Conservation (phyloP, 192 early-diverging fungal genomes). For the Backusella parvicylindrica region DNA sequence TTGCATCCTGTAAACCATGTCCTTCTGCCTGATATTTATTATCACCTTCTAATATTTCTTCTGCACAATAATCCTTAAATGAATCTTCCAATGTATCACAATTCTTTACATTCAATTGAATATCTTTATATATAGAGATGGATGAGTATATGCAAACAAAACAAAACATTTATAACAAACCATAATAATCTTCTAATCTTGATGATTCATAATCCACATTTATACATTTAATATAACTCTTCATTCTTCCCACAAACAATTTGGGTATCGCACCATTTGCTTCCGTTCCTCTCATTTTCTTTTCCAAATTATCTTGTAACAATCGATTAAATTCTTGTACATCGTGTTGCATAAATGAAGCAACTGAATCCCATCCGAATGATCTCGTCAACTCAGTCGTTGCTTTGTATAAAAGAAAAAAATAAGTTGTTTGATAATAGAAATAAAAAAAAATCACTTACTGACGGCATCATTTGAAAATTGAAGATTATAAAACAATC, state of each 20-base stretch:
- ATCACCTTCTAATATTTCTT: constrained; percentile 92
- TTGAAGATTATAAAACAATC: constrained; percentile 92
- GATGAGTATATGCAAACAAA: too few species aligned
- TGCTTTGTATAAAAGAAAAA: background rate
- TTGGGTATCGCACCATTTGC: constrained; percentile 86
- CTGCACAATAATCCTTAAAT: constrained; percentile 84
- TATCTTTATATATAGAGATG: constrained; percentile 54
- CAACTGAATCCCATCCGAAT: constrained; percentile 96
- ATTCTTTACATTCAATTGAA: constrained; percentile 96
- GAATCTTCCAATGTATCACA: constrained; percentile 81
- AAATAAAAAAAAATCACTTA: background rate
- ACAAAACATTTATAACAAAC: constrained; percentile 27
- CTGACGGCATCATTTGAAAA: constrained; percentile 66
- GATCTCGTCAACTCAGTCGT: constrained; percentile 95
- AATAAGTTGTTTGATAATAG: background rate
- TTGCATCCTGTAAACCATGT: constrained; percentile 90
- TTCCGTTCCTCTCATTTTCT: constrained; percentile 92
- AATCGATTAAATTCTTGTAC: constrained; percentile 97
- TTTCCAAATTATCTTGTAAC: constrained; percentile 94
- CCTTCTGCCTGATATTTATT: constrained; percentile 95
- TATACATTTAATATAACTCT: constrained; percentile 94
- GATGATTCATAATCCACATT: constrained; percentile 94
- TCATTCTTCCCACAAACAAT: constrained; percentile 96
- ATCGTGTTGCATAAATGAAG: constrained; percentile 97
- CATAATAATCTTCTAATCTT: constrained; percentile 91